Percentiles rank a stretch among this genome's conserved stretches.
Evolutionary conservation across 805 yeast genomes (phyloP).

Genomic region (Candida coleopterorum): DNA sequence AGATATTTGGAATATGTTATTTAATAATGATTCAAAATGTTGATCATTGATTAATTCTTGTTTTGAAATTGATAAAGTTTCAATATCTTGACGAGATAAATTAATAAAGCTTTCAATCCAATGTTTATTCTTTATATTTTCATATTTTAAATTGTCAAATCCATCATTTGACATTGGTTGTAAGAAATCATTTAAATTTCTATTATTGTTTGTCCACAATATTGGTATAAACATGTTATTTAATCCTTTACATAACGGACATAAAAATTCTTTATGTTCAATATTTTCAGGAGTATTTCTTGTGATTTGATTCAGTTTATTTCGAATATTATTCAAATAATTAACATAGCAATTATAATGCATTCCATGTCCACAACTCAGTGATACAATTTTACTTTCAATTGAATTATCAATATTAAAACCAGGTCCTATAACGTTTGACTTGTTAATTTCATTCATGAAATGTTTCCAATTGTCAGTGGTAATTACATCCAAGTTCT

Average conservation of each 20-base stretch:
- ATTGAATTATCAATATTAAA: conserved; percentile 43
- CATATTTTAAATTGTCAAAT: conserved; percentile 13
- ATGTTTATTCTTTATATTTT: conserved; percentile 12
- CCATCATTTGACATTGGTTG: conserved; percentile 9
- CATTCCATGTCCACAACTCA: conserved; percentile 93
- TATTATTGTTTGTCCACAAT: conserved; percentile 49
- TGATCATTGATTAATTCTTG: conserved; percentile 26
- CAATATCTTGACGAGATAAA: conserved; percentile 19
- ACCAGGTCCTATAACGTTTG: conserved; percentile 64
- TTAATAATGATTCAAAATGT: conserved; percentile 23
- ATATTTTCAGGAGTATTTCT: conserved; percentile 75
- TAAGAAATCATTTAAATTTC: conserved; percentile 22
- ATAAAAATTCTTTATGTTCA: conserved; percentile 68
- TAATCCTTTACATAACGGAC: conserved; percentile 88
- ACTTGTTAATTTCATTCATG: conserved; percentile 31
- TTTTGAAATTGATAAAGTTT: conserved; percentile 18
- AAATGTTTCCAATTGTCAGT: conserved; percentile 34
- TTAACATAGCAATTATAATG: conserved; percentile 74
- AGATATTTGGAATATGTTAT: conserved; percentile 32
- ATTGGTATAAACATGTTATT: conserved; percentile 82
- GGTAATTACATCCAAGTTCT: background rate
- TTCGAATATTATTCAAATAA: conserved; percentile 51
- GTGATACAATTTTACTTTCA: conserved; percentile 46
- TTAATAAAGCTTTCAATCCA: conserved; percentile 25
- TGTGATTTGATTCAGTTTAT: conserved; percentile 66